Conservation (phyloP, 1,284 basidiomycete genomes). For the Irpex rosettiformis region DNA sequence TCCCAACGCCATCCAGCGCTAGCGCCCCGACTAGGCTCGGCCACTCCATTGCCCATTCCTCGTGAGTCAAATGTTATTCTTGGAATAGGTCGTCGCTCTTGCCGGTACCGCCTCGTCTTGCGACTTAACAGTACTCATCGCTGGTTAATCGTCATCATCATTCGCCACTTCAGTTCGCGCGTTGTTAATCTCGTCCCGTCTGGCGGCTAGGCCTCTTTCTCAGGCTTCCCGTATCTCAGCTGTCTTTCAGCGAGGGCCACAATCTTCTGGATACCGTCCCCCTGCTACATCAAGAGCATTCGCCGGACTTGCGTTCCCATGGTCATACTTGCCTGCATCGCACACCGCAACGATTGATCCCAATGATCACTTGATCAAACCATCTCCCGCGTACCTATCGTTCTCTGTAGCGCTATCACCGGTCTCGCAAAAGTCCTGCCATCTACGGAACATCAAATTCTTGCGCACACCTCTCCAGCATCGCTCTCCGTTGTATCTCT, state of each 20-base stretch:
- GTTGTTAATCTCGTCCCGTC: conserved; percentile 1
- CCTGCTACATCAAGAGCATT: not conserved
- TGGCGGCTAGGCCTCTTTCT: not conserved
- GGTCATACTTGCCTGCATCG: not conserved
- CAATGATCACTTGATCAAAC: not conserved
- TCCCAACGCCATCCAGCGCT: not conserved
- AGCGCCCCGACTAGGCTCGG: not conserved
- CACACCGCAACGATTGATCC: not conserved
- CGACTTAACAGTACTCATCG: not conserved
- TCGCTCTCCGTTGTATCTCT: not conserved
- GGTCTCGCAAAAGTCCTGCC: not conserved
- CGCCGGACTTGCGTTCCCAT: not conserved
- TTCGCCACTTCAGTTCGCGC: not conserved
- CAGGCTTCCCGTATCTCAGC: not conserved
- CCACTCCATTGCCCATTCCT: not conserved
- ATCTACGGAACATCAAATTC: not conserved
- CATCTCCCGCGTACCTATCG: not conserved
- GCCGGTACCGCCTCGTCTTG: not conserved
- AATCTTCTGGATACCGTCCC: not conserved
- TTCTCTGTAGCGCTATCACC: not conserved
- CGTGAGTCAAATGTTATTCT: conserved; percentile 1
- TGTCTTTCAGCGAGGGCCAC: not conserved
- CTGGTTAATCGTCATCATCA: not conserved
- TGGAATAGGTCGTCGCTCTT: not conserved
- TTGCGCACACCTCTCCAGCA: not conserved